Percentiles rank a stretch among this genome's conserved stretches.
Evolutionary conservation across 225 moss, liverwort and hornwort species (phyloP).

Genomic region (Pseudoscleropodium purum): DNA sequence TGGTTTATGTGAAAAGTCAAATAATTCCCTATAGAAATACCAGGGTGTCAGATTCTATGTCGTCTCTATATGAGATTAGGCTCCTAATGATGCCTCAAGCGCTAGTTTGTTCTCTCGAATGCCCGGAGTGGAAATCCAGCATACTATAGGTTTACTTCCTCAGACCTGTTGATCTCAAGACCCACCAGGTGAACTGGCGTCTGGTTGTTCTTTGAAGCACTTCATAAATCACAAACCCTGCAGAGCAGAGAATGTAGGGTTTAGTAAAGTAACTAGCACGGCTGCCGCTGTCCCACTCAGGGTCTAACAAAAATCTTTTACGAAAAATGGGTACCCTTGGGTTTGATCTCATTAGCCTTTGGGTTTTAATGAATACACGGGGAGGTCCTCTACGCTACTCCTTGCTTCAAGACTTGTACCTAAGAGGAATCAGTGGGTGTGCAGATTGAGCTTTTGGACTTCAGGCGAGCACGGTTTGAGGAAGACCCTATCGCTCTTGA

Average conservation of each 20-base stretch:
- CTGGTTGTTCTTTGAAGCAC: background rate
- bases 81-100: too few relatives aligned
- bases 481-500: slow-evolving; percentile 59
- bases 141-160: background rate
- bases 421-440: background rate
- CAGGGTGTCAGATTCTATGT: background rate
- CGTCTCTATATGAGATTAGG: background rate
- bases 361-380: background rate
- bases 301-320: background rate
- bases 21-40: background rate
- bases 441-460: slow-evolving; percentile 85
- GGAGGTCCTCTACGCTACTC: background rate
- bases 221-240: background rate
- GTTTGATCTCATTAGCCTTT: background rate
- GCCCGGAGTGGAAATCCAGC: background rate
- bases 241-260: background rate
- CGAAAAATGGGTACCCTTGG: too few relatives aligned
- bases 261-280: background rate
- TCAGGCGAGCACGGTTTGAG: slow-evolving; percentile 65
- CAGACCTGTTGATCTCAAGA: background rate
- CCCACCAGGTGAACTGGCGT: background rate
- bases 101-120: background rate
- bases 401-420: background rate
- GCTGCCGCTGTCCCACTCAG: background rate
- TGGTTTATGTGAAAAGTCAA: background rate